Evolutionary conservation across 768 basidiomycete species (phyloP).

Genomic region (Pulveroboletus sp.): DNA sequence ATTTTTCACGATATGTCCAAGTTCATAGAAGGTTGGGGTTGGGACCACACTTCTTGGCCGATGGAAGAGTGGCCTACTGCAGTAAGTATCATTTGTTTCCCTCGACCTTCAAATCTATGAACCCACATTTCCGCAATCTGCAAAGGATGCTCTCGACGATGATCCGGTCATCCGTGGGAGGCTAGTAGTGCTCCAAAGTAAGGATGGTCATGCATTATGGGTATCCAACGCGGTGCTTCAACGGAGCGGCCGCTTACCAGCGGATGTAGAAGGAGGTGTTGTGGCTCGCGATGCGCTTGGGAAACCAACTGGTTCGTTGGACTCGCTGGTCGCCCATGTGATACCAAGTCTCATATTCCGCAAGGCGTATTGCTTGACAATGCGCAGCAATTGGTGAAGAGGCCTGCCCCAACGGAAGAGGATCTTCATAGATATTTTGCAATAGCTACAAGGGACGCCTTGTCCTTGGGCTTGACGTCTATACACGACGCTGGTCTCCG

Average conservation of each 20-base stretch:
- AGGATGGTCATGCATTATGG: slow-evolving; percentile 90
- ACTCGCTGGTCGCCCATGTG: neutral
- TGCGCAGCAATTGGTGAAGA: slow-evolving; percentile 69
- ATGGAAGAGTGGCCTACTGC: slow-evolving; percentile 58
- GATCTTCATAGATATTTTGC: slow-evolving; percentile 60
- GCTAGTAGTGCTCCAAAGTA: slow-evolving; percentile 73
- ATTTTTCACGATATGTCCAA: slow-evolving; percentile 51
- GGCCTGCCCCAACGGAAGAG: slow-evolving; percentile 57
- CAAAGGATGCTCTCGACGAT: slow-evolving; percentile 64
- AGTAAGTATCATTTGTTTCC: slow-evolving; percentile 37
- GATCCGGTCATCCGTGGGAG: slow-evolving; percentile 65
- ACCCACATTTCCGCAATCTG: neutral
- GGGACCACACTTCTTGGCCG: slow-evolving; percentile 85
- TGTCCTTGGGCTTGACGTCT: slow-evolving; percentile 69
- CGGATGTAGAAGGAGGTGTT: slow-evolving; percentile 71
- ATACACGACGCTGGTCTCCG: slow-evolving; percentile 83
- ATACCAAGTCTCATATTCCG: slow-evolving; percentile 2
- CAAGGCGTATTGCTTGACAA: slow-evolving; percentile 80
- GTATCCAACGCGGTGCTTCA: slow-evolving; percentile 61
- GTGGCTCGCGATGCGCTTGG: slow-evolving; percentile 66
- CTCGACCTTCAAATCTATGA: neutral
- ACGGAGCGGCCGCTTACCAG: slow-evolving; percentile 57
- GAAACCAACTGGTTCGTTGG: slow-evolving; percentile 58
- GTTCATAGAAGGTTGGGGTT: slow-evolving; percentile 78
- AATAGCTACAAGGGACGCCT: slow-evolving; percentile 60